phyloP scores from a whole-genome alignment of 768 basidiomycete species.

The Calocybe gangraenosa region DNA sequence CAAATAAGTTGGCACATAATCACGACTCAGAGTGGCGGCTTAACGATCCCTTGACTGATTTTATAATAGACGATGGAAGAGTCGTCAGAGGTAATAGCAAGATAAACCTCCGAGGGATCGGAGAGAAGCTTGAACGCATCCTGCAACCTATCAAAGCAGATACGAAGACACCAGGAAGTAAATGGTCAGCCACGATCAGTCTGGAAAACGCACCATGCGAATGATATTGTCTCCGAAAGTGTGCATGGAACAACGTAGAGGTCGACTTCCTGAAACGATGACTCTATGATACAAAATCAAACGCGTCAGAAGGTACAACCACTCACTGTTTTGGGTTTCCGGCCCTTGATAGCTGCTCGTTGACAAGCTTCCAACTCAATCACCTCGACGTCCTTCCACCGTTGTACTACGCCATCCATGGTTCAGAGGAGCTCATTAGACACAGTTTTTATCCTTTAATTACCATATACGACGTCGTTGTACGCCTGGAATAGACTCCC shows the following conservation, averaged over 20 bases:
- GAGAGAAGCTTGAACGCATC: conserved; percentile 51
- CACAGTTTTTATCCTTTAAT: conserved; percentile 1
- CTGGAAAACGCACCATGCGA: conserved; percentile 44
- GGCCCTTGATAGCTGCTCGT: conserved; percentile 57
- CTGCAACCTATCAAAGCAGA: conserved; percentile 42
- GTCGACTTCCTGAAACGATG: conserved; percentile 32
- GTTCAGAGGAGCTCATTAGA: background rate
- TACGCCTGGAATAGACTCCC: conserved; percentile 69
- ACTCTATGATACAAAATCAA: conserved; percentile 2
- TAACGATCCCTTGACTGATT: conserved; percentile 71
- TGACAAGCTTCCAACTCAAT: conserved; percentile 53
- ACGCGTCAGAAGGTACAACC: background rate
- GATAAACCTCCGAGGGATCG: conserved; percentile 46
- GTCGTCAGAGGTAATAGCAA: conserved; percentile 74
- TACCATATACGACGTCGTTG: conserved; percentile 68
- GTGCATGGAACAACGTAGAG: conserved; percentile 63
- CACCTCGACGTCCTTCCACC: conserved; percentile 64
- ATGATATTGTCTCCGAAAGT: conserved; percentile 61
- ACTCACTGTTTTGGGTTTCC: conserved; percentile 48
- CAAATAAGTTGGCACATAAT: background rate
- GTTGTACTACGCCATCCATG: conserved; percentile 46
- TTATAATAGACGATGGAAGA: conserved; percentile 86
- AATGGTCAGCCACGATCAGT: background rate
- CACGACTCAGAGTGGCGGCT: conserved; percentile 50
- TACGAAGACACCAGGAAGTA: background rate